A percentile compares a stretch with the other conserved stretches of the same genome.
phyloP scores from a whole-genome alignment of 1,284 basidiomycete genomes.

The Stygiomarasmius scandens region DNA sequence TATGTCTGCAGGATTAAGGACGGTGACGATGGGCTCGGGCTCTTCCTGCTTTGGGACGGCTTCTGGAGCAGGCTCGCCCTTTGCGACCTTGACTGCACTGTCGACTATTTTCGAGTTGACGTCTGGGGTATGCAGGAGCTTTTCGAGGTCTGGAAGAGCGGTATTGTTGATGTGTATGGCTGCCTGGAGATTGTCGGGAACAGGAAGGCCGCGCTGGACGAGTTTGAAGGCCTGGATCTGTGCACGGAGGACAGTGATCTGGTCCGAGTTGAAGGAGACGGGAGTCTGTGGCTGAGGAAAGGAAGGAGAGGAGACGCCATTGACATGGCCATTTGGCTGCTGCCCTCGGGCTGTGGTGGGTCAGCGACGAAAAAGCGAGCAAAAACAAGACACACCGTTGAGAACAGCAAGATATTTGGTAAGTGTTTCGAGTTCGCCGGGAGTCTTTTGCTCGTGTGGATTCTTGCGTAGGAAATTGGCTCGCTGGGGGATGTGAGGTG shows the following conservation, averaged over 20 bases:
- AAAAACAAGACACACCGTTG: slow-evolving; percentile 32
- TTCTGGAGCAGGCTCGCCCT: slow-evolving; percentile 52
- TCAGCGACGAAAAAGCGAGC: slow-evolving; percentile 9
- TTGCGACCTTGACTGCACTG: slow-evolving; percentile 78
- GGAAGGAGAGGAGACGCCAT: slow-evolving; percentile 39
- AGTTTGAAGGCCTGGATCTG: slow-evolving; percentile 93
- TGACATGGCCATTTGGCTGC: slow-evolving; percentile 45
- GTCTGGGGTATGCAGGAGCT: slow-evolving; percentile 60
- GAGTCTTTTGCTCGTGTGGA: slow-evolving; percentile 47
- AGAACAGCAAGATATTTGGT: slow-evolving; percentile 45
- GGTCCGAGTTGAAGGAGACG: slow-evolving; percentile 82
- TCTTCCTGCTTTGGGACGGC: slow-evolving; percentile 52
- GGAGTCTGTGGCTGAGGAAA: slow-evolving; percentile 52
- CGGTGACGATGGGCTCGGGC: slow-evolving; percentile 26
- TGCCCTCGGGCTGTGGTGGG: slow-evolving; percentile 21
- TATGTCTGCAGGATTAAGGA: slow-evolving; percentile 51
- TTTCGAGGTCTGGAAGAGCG: slow-evolving; percentile 65
- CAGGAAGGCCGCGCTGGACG: slow-evolving; percentile 76
- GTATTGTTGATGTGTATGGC: slow-evolving; percentile 71
- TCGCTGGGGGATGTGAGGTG: slow-evolving; percentile 34
- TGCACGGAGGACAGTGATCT: slow-evolving; percentile 82
- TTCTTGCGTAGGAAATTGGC: slow-evolving; percentile 50
- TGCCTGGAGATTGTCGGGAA: slow-evolving; percentile 81
- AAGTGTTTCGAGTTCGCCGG: slow-evolving; percentile 46
- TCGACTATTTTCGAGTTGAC: slow-evolving; percentile 69